Evolutionary conservation across 768 basidiomycete species (phyloP).

Genomic region (Hypsizygus marmoreus): DNA sequence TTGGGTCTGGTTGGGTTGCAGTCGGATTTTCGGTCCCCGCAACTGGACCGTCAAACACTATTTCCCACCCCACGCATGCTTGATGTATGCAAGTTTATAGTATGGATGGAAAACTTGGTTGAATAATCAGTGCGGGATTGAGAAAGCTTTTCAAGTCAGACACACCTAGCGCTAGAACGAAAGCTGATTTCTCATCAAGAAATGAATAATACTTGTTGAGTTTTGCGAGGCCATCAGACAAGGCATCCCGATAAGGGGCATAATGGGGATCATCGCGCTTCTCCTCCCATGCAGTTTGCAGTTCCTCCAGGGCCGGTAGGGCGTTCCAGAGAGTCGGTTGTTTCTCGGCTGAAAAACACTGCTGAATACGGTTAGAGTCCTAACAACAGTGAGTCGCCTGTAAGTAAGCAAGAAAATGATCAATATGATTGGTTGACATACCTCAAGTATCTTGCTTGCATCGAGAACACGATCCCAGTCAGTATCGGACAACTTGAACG

Average conservation of each 20-base stretch:
- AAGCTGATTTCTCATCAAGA: conserved; percentile 14
- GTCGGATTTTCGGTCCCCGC: no score
- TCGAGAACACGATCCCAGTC: conserved; percentile 10
- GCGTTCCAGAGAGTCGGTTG: conserved; percentile 20
- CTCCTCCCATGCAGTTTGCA: conserved; percentile 17
- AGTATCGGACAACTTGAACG: not conserved
- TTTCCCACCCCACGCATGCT: conserved; percentile 23
- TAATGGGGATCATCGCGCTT: conserved; percentile 2
- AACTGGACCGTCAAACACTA: not conserved
- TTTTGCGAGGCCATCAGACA: conserved; percentile 16
- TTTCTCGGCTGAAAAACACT: conserved; percentile 22
- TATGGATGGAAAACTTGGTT: conserved; percentile 30
- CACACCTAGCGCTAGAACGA: conserved; percentile 14
- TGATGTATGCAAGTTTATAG: conserved; percentile 29
- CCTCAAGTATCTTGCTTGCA: conserved; percentile 5
- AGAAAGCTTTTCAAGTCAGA: conserved; percentile 3
- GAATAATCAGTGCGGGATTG: not conserved
- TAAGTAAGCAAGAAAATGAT: conserved; percentile 15
- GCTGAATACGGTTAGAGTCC: conserved; percentile 19
- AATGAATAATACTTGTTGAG: conserved; percentile 13
- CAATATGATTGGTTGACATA: conserved; percentile 13
- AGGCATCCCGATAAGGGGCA: conserved; percentile 3
- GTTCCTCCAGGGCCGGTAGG: conserved; percentile 25
- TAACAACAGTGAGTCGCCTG: conserved; percentile 19
- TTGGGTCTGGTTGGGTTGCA: no score